These are phyloP conservation scores for Mrakia frigida DNA, from an alignment of 768 basidiomycete species.

Conservation along the genomic window DNA sequence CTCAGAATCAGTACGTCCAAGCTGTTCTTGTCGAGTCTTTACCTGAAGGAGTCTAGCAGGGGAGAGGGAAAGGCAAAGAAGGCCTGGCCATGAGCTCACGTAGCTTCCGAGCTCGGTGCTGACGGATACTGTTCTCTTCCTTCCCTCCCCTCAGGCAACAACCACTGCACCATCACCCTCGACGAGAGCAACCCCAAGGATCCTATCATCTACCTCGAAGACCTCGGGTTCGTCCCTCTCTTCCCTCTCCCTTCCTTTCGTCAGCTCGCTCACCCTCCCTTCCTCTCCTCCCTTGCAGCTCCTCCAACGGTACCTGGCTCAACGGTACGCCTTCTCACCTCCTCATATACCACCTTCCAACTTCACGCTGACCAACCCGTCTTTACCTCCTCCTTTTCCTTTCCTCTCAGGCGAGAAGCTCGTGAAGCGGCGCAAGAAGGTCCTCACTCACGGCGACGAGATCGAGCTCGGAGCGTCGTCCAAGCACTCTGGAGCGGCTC, in stretches of 20 bases:
- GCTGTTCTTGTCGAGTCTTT: not conserved
- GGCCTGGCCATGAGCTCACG: no score
- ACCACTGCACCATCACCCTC: not conserved
- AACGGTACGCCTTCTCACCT: slow-evolving; percentile 14
- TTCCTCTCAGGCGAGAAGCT: slow-evolving; percentile 68
- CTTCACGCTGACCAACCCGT: not conserved
- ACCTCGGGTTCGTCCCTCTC: slow-evolving; percentile 52
- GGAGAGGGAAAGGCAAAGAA: not conserved
- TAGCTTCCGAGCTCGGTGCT: not conserved
- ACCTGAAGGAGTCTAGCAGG: not conserved
- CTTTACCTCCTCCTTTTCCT: not conserved
- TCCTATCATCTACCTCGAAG: slow-evolving; percentile 43
- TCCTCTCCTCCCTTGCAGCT: not conserved
- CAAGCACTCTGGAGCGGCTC: slow-evolving; percentile 28
- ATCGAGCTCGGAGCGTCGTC: slow-evolving; percentile 66
- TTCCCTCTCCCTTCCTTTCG: slow-evolving; percentile 42
- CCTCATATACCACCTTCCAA: no score
- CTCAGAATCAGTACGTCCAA: slow-evolving; percentile 22
- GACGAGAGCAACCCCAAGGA: not conserved
- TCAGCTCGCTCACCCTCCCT: not conserved
- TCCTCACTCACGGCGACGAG: slow-evolving; percentile 75
- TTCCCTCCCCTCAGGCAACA: slow-evolving; percentile 8
- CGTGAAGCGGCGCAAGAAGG: slow-evolving; percentile 51
- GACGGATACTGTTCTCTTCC: no score
- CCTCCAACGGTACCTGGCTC: slow-evolving; percentile 28